Conservation (phyloP, 2,329 filamentous ascomycete genomes). For the Aspergillus puulaauensis region DNA sequence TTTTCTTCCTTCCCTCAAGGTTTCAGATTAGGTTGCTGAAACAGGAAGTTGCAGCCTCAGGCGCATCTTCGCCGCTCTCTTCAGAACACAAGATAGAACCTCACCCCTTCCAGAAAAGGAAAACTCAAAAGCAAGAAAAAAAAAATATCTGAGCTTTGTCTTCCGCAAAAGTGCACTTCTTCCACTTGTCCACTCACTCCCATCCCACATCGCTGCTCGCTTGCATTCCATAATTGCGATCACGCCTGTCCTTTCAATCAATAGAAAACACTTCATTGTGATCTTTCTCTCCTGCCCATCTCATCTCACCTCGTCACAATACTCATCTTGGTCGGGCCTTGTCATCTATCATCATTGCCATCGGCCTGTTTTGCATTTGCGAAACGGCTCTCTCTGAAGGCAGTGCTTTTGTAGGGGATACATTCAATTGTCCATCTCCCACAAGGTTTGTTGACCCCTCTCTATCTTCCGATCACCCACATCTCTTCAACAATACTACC, state of each 20-base stretch:
- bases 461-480: conserved; percentile 16
- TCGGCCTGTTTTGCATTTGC: neutral
- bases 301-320: neutral
- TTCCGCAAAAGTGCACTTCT: conserved; percentile 16
- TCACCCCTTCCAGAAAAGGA: conserved; percentile 19
- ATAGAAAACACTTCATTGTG: conserved; percentile 40
- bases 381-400: conserved; percentile 13
- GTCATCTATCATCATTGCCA: neutral
- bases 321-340: conserved; percentile 5
- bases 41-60: conserved; percentile 26
- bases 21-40: conserved; percentile 24
- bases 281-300: conserved; percentile 29
- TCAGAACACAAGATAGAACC: conserved; percentile 25
- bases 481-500: neutral
- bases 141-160: conserved; percentile 16
- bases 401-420: conserved; percentile 65
- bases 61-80: conserved; percentile 27
- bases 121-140: conserved; percentile 21
- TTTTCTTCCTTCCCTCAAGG: conserved; percentile 11
- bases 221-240: conserved; percentile 16
- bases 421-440: conserved; percentile 99
- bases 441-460: conserved; percentile 51
- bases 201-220: conserved; percentile 6
- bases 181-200: conserved; percentile 21
- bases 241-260: conserved; percentile 15